phyloP scores from a whole-genome alignment of 2,329 filamentous ascomycete genomes.

The Alternaria brassicicola region DNA sequence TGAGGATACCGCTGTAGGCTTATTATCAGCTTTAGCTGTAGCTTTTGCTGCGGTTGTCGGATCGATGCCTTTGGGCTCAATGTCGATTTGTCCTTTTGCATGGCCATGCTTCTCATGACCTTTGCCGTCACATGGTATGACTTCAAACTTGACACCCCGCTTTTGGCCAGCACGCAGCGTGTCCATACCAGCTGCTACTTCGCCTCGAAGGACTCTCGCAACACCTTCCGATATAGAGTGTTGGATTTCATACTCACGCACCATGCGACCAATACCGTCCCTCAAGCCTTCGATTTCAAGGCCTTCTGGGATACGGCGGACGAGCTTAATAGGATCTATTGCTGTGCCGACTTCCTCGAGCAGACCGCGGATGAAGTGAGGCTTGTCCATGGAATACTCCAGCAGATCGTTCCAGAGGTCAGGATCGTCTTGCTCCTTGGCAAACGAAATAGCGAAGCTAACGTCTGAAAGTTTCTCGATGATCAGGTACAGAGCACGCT shows the following conservation, averaged over 20 bases:
- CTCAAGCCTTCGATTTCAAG: conserved; percentile 89
- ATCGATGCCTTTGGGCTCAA: conserved; percentile 39
- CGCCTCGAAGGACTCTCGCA: conserved; percentile 81
- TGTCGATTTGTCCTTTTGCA: conserved; percentile 31
- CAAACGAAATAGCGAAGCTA: conserved; percentile 89
- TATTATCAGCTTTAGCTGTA: conserved; percentile 28
- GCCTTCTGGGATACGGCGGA: conserved; percentile 88
- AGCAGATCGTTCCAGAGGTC: conserved; percentile 95
- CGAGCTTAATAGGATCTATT: conserved; percentile 89
- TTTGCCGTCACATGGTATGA: conserved; percentile 57
- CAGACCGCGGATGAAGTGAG: conserved; percentile 87
- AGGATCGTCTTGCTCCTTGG: conserved; percentile 88
- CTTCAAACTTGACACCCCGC: conserved; percentile 87
- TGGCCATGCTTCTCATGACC: conserved; percentile 18
- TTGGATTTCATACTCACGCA: conserved; percentile 95
- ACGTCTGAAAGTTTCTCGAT: conserved; percentile 93
- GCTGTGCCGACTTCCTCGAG: conserved; percentile 93
- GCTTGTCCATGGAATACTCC: conserved; percentile 97
- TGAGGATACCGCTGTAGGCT: conserved; percentile 28
- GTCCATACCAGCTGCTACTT: conserved; percentile 84
- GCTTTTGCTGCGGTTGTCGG: conserved; percentile 31
- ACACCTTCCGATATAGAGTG: conserved; percentile 90
- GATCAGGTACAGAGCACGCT: conserved; percentile 88
- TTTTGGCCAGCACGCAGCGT: conserved; percentile 79
- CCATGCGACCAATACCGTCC: conserved; percentile 86